A percentile compares a stretch with the other conserved stretches of the same genome.
Conservation (phyloP, 2,329 filamentous ascomycete genomes). For the Magnaporthiopsis rhizophila region DNA sequence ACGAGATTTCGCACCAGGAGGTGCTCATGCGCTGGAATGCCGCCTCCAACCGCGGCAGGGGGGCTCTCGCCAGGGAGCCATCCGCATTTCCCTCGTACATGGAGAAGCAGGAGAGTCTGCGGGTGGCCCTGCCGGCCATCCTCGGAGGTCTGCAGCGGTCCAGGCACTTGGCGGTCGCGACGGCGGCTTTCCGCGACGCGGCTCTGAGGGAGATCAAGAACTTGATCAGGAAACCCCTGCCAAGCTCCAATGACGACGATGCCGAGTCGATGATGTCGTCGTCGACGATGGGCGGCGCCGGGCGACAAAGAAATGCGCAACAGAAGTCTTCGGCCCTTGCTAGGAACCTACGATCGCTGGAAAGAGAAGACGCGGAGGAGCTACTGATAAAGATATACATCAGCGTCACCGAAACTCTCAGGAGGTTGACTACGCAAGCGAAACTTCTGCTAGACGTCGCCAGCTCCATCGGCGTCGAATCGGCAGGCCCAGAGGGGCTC, state of each 20-base stretch:
- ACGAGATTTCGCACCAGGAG: constrained; percentile 59
- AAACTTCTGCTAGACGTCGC: constrained; percentile 94
- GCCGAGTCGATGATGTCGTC: constrained; percentile 81
- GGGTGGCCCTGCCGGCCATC: constrained; percentile 60
- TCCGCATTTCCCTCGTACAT: constrained; percentile 74
- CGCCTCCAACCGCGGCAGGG: constrained; percentile 64
- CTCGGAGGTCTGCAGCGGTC: constrained; percentile 76
- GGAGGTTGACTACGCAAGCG: constrained; percentile 79
- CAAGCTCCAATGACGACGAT: constrained; percentile 91
- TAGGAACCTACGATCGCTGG: constrained; percentile 76
- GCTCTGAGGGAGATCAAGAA: constrained; percentile 80
- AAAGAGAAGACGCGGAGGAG: constrained; percentile 75
- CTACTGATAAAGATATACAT: constrained; percentile 79
- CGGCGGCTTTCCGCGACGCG: constrained; percentile 75
- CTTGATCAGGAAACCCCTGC: constrained; percentile 75
- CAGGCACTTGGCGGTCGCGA: constrained; percentile 70
- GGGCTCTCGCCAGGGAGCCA: constrained; percentile 56
- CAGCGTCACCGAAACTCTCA: constrained; percentile 76
- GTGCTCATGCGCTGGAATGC: constrained; percentile 81
- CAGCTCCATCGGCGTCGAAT: constrained; percentile 54
- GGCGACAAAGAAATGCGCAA: constrained; percentile 61
- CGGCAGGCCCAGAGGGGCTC: constrained; percentile 26
- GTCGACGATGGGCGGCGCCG: constrained; percentile 63
- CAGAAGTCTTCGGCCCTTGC: constrained; percentile 87
- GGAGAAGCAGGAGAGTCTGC: constrained; percentile 60